phyloP scores from a whole-genome alignment of 257 asterid species.

The Solanum infundibuliforme region DNA sequence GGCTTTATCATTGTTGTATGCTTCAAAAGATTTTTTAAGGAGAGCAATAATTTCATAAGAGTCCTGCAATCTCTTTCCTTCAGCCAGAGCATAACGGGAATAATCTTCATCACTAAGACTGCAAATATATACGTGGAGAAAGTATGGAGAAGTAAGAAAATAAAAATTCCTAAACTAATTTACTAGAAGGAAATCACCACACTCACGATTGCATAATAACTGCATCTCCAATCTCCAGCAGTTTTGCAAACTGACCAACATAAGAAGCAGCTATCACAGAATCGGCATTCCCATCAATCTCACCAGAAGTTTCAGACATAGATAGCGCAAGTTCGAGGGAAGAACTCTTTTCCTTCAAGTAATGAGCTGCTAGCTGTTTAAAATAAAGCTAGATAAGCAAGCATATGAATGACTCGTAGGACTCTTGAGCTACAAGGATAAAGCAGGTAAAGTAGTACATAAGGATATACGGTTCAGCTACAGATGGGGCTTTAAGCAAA shows the following conservation, averaged over 20 bases:
- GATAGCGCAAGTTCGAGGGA: slow-evolving; percentile 68
- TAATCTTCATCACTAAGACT: slow-evolving; percentile 80
- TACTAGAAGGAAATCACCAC: background rate
- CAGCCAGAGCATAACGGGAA: slow-evolving; percentile 52
- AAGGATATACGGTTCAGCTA: background rate
- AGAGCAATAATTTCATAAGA: slow-evolving; percentile 88
- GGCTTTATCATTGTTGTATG: slow-evolving; percentile 54
- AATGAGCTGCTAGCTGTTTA: slow-evolving; percentile 81
- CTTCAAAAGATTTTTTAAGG: slow-evolving; percentile 68
- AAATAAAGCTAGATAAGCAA: slow-evolving; percentile 6
- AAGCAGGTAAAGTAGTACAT: background rate
- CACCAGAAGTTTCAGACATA: slow-evolving; percentile 53
- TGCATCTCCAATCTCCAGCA: slow-evolving; percentile 65
- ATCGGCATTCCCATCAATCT: slow-evolving; percentile 53
- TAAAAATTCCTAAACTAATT: background rate
- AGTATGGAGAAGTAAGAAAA: background rate
- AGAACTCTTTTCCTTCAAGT: slow-evolving; percentile 66
- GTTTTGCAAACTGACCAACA: slow-evolving; percentile 85
- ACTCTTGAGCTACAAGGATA: background rate
- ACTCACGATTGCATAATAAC: slow-evolving; percentile 74
- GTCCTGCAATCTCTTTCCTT: slow-evolving; percentile 74
- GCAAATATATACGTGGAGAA: slow-evolving; percentile 18
- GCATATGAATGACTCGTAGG: background rate
- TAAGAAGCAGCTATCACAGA: slow-evolving; percentile 70
- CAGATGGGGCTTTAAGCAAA: background rate